phyloP scores from a whole-genome alignment of 2,329 filamentous ascomycete genomes.

The Ophioceras dolichostomum region DNA sequence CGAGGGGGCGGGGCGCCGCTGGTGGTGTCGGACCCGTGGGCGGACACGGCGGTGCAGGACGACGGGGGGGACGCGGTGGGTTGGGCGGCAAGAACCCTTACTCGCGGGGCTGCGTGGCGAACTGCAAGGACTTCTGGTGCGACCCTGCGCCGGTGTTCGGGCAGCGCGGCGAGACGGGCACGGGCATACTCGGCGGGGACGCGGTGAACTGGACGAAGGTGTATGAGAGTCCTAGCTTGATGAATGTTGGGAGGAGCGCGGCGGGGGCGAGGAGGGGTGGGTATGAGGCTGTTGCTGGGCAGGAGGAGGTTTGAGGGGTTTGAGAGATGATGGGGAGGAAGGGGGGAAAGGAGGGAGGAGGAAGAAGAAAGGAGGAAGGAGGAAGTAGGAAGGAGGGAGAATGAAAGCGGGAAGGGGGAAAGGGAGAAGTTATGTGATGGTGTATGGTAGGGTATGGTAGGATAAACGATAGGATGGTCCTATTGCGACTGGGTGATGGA shows the following conservation, averaged over 20 bases:
- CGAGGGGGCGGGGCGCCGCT: conserved; percentile 68
- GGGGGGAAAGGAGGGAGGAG: too few species aligned
- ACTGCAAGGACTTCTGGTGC: conserved; percentile 95
- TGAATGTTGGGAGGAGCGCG: conserved; percentile 31
- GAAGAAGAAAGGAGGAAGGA: too few species aligned
- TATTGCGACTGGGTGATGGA: too few species aligned
- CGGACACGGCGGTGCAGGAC: too few species aligned
- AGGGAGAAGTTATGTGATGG: too few species aligned
- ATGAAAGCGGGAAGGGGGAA: too few species aligned
- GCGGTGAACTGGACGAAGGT: conserved; percentile 76
- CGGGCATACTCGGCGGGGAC: conserved; percentile 65
- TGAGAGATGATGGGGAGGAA: conserved; percentile 14
- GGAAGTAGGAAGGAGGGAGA: too few species aligned
- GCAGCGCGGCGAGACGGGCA: conserved; percentile 58
- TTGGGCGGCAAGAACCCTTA: conserved; percentile 71
- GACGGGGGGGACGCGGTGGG: too few species aligned
- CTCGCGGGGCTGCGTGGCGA: conserved; percentile 68
- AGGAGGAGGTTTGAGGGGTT: conserved; percentile 29
- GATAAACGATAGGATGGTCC: too few species aligned
- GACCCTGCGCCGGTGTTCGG: conserved; percentile 76
- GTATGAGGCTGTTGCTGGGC: conserved; percentile 50
- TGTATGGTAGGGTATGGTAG: too few species aligned
- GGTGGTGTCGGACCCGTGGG: conserved; percentile 40
- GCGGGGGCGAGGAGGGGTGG: conserved; percentile 37
- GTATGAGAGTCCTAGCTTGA: conserved; percentile 72